phyloP scores from a whole-genome alignment of 1,284 basidiomycete species.

The Apiotrichum veenhuisii region DNA sequence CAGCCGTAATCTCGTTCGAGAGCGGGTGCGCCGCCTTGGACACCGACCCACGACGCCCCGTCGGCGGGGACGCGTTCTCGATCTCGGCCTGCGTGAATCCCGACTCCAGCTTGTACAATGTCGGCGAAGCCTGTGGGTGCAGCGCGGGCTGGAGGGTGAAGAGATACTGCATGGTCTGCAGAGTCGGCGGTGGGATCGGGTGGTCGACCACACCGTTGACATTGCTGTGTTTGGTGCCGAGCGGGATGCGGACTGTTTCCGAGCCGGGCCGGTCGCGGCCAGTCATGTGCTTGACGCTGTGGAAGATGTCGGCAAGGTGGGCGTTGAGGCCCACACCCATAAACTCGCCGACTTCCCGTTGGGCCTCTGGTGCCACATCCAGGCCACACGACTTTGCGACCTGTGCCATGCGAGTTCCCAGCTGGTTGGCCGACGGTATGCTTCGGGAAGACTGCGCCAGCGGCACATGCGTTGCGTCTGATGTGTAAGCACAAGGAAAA shows the following conservation, averaged over 20 bases:
- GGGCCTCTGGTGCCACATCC: constrained; percentile 23
- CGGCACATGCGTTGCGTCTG: constrained; percentile 21
- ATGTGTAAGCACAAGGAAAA: neutral
- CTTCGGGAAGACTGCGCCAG: constrained; percentile 22
- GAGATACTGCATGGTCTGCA: constrained; percentile 34
- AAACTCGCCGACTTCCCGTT: constrained; percentile 42
- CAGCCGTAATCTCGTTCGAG: neutral
- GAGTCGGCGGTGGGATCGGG: constrained; percentile 23
- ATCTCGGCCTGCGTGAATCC: constrained; percentile 30
- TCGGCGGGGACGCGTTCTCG: constrained; percentile 14
- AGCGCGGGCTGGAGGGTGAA: constrained; percentile 37
- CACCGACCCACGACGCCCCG: no score
- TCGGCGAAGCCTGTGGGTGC: constrained; percentile 40
- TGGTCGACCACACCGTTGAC: constrained; percentile 2
- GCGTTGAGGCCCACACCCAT: constrained; percentile 43
- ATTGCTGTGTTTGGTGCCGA: constrained; percentile 9
- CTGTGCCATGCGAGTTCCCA: constrained; percentile 30
- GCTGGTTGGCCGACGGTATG: constrained; percentile 38
- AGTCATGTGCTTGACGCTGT: constrained; percentile 34
- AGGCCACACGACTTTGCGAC: constrained; percentile 36
- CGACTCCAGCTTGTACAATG: constrained; percentile 37
- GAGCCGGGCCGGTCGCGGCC: constrained; percentile 34
- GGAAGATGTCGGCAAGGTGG: constrained; percentile 38
- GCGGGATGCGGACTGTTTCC: constrained; percentile 34
- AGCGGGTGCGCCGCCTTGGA: neutral